These are phyloP conservation scores for Aechmea fasciata DNA, from an alignment of 176 grass and related monocot genomes.

Conservation along the genomic window DNA sequence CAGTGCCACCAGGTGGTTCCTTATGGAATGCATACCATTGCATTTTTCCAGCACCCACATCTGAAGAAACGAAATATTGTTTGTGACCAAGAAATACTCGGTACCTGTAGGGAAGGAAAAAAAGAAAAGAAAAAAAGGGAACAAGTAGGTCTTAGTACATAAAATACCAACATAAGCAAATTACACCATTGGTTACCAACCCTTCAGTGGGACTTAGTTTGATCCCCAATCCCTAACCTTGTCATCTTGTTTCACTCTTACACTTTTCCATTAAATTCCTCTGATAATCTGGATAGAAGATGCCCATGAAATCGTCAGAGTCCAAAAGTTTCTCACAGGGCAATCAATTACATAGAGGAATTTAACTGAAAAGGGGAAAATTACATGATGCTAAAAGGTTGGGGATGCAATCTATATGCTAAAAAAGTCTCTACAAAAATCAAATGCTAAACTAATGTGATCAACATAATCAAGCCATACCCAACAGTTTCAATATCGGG, in stretches of 20 bases:
- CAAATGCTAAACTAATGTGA: background rate
- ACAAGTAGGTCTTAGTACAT: background rate
- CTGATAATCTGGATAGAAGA: too few relatives aligned
- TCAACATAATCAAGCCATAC: slow-evolving; percentile 28
- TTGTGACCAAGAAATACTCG: slow-evolving; percentile 97
- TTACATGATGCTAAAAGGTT: too few relatives aligned
- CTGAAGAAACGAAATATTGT: slow-evolving; percentile 97
- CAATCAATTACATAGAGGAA: too few relatives aligned
- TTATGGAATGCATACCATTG: slow-evolving; percentile 99
- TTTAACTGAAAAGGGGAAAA: too few relatives aligned
- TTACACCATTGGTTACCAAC: background rate
- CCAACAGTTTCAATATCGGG: slow-evolving; percentile 91
- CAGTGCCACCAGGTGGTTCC: slow-evolving; percentile 71
- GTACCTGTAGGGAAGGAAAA: slow-evolving; percentile 42
- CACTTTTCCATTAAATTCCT: too few relatives aligned
- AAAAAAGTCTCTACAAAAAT: too few relatives aligned
- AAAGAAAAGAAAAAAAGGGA: slow-evolving; percentile 2
- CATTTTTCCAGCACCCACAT: slow-evolving; percentile 97
- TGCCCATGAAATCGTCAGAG: background rate
- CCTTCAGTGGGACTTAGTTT: background rate
- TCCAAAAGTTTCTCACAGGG: too few relatives aligned
- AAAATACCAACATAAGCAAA: background rate
- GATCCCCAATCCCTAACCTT: too few relatives aligned
- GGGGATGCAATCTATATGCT: too few relatives aligned
- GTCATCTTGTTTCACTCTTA: too few relatives aligned